Evolutionary conservation across 129 eudicot genomes (phyloP), one percentile per base, ranked within the genome.

Genomic region (Flaveria robusta): DNA sequence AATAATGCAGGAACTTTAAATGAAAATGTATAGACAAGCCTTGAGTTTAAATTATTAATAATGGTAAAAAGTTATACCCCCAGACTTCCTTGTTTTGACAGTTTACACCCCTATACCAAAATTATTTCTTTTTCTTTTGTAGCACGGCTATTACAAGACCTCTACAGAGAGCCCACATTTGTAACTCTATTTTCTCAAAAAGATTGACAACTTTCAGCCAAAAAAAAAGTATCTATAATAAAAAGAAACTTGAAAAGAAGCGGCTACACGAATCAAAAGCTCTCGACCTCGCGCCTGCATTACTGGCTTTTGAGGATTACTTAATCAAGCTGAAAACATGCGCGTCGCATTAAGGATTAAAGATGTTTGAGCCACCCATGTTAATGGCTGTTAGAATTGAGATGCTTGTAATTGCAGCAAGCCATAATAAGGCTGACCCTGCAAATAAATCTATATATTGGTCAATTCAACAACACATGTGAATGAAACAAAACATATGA

Each of bases 371-470:
- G 50, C 87, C 85, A 67, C 85, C 91, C 86, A 91, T 79, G 76
- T 81, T 84, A 22, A 86, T 52, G 50, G 97, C 94, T 41, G 81
- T 76, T 59, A 88, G 78, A 46, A 91, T 90, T 24, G 85, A 52
- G 37, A 88, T 68, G 59, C 82, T 70, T 26, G 94, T 91, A 55
- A 91, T 76, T 65, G 88, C 77, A 51, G 83, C 93, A 67, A 91
- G 88, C 97, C 97, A 91, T 41, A 91, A 60, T 75, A 91, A 81
- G 2, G 79, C 82, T 58, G 96, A 88, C 34, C 87, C 96, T 88
- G 87, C 82, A 74, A 58, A 71, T 23, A 34, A 69, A 67, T 81
- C 39, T 9, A 41, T 52, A 66, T 23, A 65, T 47, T 52, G 14
- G 70, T 73, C 68, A 79, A 72, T 49, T 7, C 45, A 64, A 31